A percentile compares a stretch with the other conserved stretches of the same genome.
phyloP scores from a whole-genome alignment of 139 green algal species.

The Volvox africanus region DNA sequence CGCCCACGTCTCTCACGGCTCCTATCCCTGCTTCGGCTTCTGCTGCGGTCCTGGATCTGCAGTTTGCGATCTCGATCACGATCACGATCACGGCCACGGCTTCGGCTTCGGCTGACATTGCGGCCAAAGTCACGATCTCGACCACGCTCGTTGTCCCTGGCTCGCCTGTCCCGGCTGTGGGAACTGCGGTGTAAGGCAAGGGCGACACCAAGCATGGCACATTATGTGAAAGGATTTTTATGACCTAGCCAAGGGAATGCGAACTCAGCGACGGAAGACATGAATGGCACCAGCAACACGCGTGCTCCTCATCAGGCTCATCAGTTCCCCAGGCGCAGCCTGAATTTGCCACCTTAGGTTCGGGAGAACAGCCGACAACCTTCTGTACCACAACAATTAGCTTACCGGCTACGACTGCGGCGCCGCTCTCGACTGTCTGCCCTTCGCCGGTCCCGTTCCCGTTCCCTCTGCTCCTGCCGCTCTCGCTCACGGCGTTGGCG shows the following conservation, averaged over 20 bases:
- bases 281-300: too few species aligned
- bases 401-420: conserved; percentile 33
- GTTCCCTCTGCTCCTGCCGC: not conserved
- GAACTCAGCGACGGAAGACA: too few species aligned
- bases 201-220: too few species aligned
- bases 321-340: too few species aligned
- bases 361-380: too few species aligned
- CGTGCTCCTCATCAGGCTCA: too few species aligned
- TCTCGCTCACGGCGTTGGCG: conserved; percentile 14
- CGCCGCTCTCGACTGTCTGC: conserved; percentile 19
- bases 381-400: too few species aligned
- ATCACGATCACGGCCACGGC: not conserved
- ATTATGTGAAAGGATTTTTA: too few species aligned
- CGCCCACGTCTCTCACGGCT: conserved; percentile 11
- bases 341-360: too few species aligned
- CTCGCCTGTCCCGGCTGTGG: not conserved
- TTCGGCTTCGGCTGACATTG: not conserved
- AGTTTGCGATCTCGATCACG: conserved; percentile 3
- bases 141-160: not conserved
- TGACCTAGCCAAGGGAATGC: too few species aligned
- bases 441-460: conserved; percentile 15
- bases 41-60: not conserved
- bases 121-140: not conserved
- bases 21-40: not conserved
- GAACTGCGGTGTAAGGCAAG: conserved; percentile 1